phyloP scores from a whole-genome alignment of 371 early-diverging fungal species.

The Mortierella sp. region DNA sequence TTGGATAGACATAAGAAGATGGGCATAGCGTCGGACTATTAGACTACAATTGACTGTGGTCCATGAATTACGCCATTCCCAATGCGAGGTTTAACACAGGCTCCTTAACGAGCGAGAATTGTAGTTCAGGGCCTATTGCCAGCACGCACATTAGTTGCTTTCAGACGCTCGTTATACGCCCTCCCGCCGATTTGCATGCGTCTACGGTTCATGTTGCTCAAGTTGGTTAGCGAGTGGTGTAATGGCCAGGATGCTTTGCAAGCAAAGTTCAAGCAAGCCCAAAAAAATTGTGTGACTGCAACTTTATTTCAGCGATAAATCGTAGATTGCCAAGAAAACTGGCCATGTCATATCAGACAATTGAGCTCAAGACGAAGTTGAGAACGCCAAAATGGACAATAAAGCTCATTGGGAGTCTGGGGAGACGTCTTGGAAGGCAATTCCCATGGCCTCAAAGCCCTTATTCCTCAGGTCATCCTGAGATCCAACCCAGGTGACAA shows the following conservation, averaged over 20 bases:
- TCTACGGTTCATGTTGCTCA: slow-evolving; percentile 37
- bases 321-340: neutral
- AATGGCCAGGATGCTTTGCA: neutral
- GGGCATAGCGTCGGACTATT: neutral
- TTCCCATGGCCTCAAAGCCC: slow-evolving; percentile 19
- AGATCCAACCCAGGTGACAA: slow-evolving; percentile 21
- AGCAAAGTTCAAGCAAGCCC: neutral
- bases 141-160: slow-evolving; percentile 37
- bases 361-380: too few relatives aligned
- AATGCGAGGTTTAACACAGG: neutral
- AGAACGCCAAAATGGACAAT: too few relatives aligned
- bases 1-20: neutral
- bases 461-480: slow-evolving; percentile 1
- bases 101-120: neutral
- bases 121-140: neutral
- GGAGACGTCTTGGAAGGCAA: slow-evolving; percentile 7
- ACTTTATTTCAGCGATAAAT: neutral
- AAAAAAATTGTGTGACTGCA: slow-evolving; percentile 4
- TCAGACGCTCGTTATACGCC: slow-evolving; percentile 47
- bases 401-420: neutral
- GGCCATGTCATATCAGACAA: too few relatives aligned
- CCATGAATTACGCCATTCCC: neutral
- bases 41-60: neutral
- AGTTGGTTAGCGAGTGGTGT: neutral
- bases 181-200: slow-evolving; percentile 43